Base-by-base conservation (phyloP, 768 basidiomycete species). In the Boletus edulis region DNA sequence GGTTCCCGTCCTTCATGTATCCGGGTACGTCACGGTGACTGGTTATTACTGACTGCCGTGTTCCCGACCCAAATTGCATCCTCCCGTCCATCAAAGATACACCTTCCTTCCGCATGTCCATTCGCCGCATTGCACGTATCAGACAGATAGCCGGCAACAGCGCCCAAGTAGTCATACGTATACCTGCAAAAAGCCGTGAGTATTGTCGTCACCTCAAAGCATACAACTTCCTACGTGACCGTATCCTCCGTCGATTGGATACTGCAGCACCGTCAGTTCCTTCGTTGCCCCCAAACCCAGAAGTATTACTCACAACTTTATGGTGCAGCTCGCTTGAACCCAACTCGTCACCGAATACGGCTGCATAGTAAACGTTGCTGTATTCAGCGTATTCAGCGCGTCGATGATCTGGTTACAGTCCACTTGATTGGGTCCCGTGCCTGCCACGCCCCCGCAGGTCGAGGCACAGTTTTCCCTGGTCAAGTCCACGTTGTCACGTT, bases 211-310 rank as follows among this genome's bases (percentile, higher is more conserved):
- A 27, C 18, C 6, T 49, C 13, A 15, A 39, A 18, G 13, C 6
- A 32, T 32, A 22, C 0, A 7, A 46, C 32, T 38, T 11, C 8
- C 17, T 37, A 39, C 34, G 54, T 44, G 42, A 56, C 45, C 8
- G 55, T 48, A 48, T 56, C 54, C 4, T 22, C 46, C 20, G 54
- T 56, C 15, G 54, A 47, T 31, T 56, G 55, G 20, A 56, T 20
- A 2, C 55, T 56, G 34, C 24, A 15, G 22, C 6, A 31, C 14
- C 11, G 46, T 56, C 40, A 47, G 39, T 31, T 18, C n/a, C 22
- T 22, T 11, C 15, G 18, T 24, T 18, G 14, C 9, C 45, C 38
- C 10, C 3, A 11, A 42, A 20, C 13, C 27, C 31, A 27, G 24
- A 41, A n/a, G 52, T 4, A 15, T n/a, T 24, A 42, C 55, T 56